These are phyloP conservation scores for Trichoderma pleuroti DNA, from an alignment of 2,329 filamentous ascomycete species.

Conservation along the genomic window DNA sequence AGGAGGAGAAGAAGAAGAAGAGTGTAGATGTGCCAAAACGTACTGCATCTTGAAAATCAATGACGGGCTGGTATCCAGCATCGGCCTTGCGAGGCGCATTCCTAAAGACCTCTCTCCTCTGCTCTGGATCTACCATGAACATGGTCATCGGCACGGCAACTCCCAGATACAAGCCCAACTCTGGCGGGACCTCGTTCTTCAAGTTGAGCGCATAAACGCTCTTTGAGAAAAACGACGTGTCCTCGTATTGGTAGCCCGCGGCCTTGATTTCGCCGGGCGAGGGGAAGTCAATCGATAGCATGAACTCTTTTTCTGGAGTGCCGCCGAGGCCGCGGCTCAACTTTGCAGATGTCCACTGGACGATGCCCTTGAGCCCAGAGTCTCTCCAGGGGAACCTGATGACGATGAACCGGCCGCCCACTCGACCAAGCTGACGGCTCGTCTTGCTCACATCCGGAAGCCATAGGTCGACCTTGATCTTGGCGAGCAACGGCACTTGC, in stretches of 20 bases:
- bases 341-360: constrained; percentile 48
- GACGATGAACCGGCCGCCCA: constrained; percentile 58
- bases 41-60: constrained; percentile 68
- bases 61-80: constrained; percentile 60
- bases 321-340: constrained; percentile 47
- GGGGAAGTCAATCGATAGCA: constrained; percentile 63
- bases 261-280: constrained; percentile 53
- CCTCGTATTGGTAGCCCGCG: constrained; percentile 56
- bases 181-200: constrained; percentile 54
- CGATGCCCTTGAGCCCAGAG: constrained; percentile 45
- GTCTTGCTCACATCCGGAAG: constrained; percentile 59
- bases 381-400: constrained; percentile 63
- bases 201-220: constrained; percentile 53
- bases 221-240: constrained; percentile 65
- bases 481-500: constrained; percentile 66
- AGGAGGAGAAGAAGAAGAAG: not conserved
- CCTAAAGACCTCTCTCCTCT: constrained; percentile 55
- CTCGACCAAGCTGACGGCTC: constrained; percentile 48
- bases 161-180: constrained; percentile 64
- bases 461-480: constrained; percentile 66
- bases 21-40: not conserved
- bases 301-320: constrained; percentile 59
- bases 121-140: constrained; percentile 62
- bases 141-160: constrained; percentile 62
- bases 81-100: constrained; percentile 57